Evolutionary conservation across 305 asterid genomes (phyloP).

Genomic region (Fraxinus paxiana): DNA sequence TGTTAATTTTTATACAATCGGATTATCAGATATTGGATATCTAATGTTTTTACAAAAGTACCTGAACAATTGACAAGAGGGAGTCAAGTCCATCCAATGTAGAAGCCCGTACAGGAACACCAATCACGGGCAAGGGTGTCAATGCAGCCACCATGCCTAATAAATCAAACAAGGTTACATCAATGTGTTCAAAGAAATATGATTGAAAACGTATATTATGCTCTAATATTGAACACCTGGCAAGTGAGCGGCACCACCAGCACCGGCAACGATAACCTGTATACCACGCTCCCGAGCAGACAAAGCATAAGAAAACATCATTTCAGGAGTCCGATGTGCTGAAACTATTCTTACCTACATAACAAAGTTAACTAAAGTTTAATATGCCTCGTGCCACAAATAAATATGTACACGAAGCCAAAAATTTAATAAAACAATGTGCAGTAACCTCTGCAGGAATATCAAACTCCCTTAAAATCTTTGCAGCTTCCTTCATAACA

Average conservation of each 20-base stretch:
- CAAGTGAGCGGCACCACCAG: constrained; percentile 99
- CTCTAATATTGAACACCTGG: constrained; percentile 52
- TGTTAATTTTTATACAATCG: background rate
- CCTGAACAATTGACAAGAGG: constrained; percentile 94
- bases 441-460: constrained; percentile 73
- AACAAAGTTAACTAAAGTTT: constrained; percentile 12
- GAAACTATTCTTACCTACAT: constrained; percentile 85
- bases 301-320: constrained; percentile 70
- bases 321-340: constrained; percentile 93
- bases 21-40: background rate
- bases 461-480: constrained; percentile 65
- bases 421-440: background rate
- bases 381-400: background rate
- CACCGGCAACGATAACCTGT: constrained; percentile 92
- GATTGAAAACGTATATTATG: background rate
- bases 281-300: constrained; percentile 86
- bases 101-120: constrained; percentile 93
- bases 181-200: background rate
- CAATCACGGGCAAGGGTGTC: constrained; percentile 93
- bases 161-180: constrained; percentile 21
- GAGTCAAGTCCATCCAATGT: constrained; percentile 88
- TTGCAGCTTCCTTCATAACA: constrained; percentile 93
- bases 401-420: constrained; percentile 7
- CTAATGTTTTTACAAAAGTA: constrained; percentile 15
- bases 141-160: constrained; percentile 95